Conservation (phyloP, 768 basidiomycete species). For the Pisolithus tinctorius region DNA sequence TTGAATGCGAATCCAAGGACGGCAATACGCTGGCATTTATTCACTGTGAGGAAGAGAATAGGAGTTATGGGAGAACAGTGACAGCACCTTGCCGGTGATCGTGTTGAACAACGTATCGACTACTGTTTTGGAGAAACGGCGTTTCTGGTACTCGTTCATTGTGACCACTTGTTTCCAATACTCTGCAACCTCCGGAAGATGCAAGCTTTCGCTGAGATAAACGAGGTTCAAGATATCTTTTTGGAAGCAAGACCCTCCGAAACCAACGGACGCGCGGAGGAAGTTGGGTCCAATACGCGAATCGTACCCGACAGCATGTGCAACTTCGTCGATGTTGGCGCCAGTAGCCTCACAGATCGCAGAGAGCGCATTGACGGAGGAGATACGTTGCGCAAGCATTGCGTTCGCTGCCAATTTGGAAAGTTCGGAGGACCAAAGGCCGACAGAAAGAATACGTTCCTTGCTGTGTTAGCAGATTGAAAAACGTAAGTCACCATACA, state of each 20-base stretch:
- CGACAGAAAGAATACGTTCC: conserved; percentile 84
- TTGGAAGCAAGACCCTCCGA: conserved; percentile 99
- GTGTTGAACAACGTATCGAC: conserved; percentile 99
- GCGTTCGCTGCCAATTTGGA: conserved; percentile 99
- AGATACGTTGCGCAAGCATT: conserved; percentile 99
- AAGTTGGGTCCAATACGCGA: conserved; percentile 92
- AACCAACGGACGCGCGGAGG: conserved; percentile 92
- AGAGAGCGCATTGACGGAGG: conserved; percentile 94
- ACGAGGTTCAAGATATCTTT: conserved; percentile 99
- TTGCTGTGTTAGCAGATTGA: conserved; percentile 33
- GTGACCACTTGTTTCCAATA: conserved; percentile 98
- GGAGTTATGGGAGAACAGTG: neutral
- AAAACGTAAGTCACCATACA: neutral
- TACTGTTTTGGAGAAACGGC: conserved; percentile 90
- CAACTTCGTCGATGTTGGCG: conserved; percentile 97
- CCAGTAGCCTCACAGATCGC: conserved; percentile 99
- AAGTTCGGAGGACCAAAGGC: conserved; percentile 97
- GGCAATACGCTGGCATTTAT: conserved; percentile 64
- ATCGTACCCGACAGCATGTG: conserved; percentile 90
- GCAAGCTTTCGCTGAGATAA: conserved; percentile 90
- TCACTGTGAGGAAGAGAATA: conserved; percentile 1
- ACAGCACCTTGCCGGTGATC: conserved; percentile 81
- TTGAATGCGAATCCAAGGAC: conserved; percentile 99
- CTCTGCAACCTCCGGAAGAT: conserved; percentile 93
- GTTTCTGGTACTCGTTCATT: conserved; percentile 99